A percentile compares a stretch with the other conserved stretches of the same genome.
Conservation (phyloP, 2,329 filamentous ascomycete species). For the Pseudocercospora macadamiae region DNA sequence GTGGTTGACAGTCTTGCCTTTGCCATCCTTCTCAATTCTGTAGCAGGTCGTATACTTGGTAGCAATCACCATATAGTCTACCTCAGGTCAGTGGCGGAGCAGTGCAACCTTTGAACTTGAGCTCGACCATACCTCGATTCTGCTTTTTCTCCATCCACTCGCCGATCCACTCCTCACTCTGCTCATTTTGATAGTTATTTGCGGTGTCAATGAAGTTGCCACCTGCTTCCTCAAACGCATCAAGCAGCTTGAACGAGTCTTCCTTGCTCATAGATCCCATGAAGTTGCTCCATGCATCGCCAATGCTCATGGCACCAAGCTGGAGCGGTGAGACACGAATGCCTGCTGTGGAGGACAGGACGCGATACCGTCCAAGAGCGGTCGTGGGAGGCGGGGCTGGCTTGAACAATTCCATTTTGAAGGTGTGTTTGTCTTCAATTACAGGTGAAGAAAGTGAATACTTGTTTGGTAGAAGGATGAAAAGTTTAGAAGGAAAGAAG, state of each 20-base stretch:
- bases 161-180: slow-evolving; percentile 49
- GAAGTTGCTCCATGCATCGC: slow-evolving; percentile 55
- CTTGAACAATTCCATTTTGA: slow-evolving; percentile 30
- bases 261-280: slow-evolving; percentile 69
- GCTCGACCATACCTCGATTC: slow-evolving; percentile 28
- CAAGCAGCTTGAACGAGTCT: slow-evolving; percentile 60
- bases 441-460: not conserved
- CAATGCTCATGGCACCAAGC: not conserved
- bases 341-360: slow-evolving; percentile 55
- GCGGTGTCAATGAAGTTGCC: slow-evolving; percentile 41
- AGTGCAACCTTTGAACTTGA: not conserved
- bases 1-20: slow-evolving; percentile 64
- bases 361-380: slow-evolving; percentile 57
- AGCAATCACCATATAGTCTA: slow-evolving; percentile 43
- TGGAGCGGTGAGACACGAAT: slow-evolving; percentile 49
- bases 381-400: slow-evolving; percentile 52
- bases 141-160: slow-evolving; percentile 47
- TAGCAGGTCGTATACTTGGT: slow-evolving; percentile 45
- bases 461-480: not conserved
- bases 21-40: slow-evolving; percentile 30
- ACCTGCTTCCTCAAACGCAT: slow-evolving; percentile 39
- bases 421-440: too few species aligned
- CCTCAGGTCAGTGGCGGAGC: slow-evolving; percentile 28
- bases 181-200: slow-evolving; percentile 44
- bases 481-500: not conserved